A percentile compares a stretch with the other conserved stretches of the same genome.
Conservation (phyloP, 2,329 filamentous ascomycete species). For the Aspergillus japonicus region DNA sequence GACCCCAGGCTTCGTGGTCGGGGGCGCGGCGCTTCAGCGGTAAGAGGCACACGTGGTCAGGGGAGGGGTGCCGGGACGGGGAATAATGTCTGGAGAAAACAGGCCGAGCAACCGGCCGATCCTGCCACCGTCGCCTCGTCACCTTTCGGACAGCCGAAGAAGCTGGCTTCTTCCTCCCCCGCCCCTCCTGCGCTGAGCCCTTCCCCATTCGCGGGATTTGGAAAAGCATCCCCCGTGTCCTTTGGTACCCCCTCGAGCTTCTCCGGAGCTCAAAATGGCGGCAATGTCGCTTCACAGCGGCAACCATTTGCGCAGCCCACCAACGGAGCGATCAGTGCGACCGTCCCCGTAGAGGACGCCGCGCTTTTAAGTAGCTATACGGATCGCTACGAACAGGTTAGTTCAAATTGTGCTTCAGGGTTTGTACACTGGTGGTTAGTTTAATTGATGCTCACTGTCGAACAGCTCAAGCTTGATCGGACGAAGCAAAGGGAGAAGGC, state of each 20-base stretch:
- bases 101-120: conserved; percentile 13
- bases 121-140: conserved; percentile 15
- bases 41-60: conserved; percentile 18
- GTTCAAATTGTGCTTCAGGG: conserved; percentile 9
- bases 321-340: conserved; percentile 10
- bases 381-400: conserved; percentile 40
- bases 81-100: conserved; percentile 20
- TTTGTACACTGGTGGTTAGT: not conserved
- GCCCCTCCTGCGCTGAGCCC: conserved; percentile 20
- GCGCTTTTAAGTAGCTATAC: conserved; percentile 28
- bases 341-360: conserved; percentile 25
- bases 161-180: conserved; percentile 17
- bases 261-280: conserved; percentile 15
- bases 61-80: conserved; percentile 19
- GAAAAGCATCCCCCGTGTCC: conserved; percentile 15
- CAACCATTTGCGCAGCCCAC: conserved; percentile 6
- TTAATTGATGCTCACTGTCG: conserved; percentile 6
- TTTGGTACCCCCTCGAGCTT: conserved; percentile 18
- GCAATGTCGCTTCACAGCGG: conserved; percentile 18
- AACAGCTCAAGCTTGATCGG: conserved; percentile 51
- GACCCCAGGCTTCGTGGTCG: conserved; percentile 23
- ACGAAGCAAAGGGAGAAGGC: conserved; percentile 52
- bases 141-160: conserved; percentile 28
- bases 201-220: conserved; percentile 23
- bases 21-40: conserved; percentile 18